Evolutionary conservation across 1,284 basidiomycete genomes (phyloP).

Genomic region (Cutaneotrichosporon arboriforme): DNA sequence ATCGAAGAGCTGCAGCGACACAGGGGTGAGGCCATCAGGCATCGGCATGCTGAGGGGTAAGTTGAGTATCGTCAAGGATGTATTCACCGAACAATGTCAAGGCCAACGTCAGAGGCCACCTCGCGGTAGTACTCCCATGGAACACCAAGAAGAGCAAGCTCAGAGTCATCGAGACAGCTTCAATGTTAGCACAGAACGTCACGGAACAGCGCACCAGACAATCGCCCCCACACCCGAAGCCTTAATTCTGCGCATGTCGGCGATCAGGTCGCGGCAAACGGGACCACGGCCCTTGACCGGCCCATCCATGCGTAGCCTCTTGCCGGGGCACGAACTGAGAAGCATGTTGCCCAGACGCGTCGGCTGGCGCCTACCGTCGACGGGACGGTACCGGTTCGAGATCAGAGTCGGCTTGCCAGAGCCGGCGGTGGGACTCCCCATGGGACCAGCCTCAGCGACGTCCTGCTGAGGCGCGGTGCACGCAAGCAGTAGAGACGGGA

Average conservation of each 20-base stretch:
- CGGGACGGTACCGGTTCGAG: constrained; percentile 12
- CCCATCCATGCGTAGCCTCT: constrained; percentile 83
- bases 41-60: constrained; percentile 63
- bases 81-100: constrained; percentile 65
- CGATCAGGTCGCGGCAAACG: constrained; percentile 73
- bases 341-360: constrained; percentile 74
- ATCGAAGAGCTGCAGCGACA: constrained; percentile 62
- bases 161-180: constrained; percentile 80
- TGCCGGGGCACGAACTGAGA: constrained; percentile 90
- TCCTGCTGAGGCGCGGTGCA: constrained; percentile 46
- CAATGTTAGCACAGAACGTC: constrained; percentile 1
- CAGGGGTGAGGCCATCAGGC: constrained; percentile 82
- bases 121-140: constrained; percentile 72
- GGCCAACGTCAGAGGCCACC: constrained; percentile 59
- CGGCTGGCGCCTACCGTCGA: constrained; percentile 15
- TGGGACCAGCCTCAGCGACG: constrained; percentile 13
- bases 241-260: constrained; percentile 73
- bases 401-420: constrained; percentile 13
- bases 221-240: constrained; percentile 71
- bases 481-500: constrained; percentile 55
- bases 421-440: constrained; percentile 6
- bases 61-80: constrained; percentile 5
- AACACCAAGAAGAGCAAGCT: constrained; percentile 74
- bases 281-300: constrained; percentile 73
- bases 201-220: constrained; percentile 59